Base-by-base conservation (phyloP, 2,329 filamentous ascomycete genomes). In the Eutypa lata region DNA sequence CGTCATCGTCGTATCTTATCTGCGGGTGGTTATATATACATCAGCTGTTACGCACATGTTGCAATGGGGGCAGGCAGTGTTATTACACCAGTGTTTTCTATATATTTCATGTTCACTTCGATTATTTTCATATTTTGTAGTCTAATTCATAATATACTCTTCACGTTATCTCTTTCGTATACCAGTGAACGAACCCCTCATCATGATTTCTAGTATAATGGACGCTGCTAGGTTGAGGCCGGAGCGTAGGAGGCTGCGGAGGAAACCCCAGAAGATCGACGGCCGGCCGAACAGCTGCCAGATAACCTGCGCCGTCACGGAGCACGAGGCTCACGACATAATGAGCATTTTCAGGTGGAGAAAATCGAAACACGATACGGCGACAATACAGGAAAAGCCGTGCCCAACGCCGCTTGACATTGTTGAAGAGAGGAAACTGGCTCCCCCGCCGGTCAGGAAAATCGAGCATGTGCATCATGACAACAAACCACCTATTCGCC, bases 261-360 rank as follows among this genome's bases (percentile, higher is more conserved):
- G 62, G 49, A 69, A 64, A 53, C 58, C 65, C 28, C 65, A 68
- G 49, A 68, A 68, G 50, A 58, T 64, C 51, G 57, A 60, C 48
- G 50, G 51, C 22, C 60, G 58, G 49, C 60, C 61, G 49, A 57
- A 61, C 11, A 60, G 57, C 47, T 57, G 59, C 24, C 61, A 56
- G 24, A 47, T 59, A 43, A 56, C 54, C 22, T 55, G 58, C 46
- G 57, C 56, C 56, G 56, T 64, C 22, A 40, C 24, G 11, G 40
- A 50, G n/a, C 35, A 21, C 35, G 31, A 50, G 42, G 7, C 2
- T 28, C 16, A 2, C 42, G 35, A 47, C 43, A 51, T 2, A 18
- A 37, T 4, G 18, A 31, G n/a, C 7, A 38, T 13, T 42, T 44
- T 40, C 46, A 44, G 40, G 45, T 26, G 47, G 62, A 61, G 52